Conservation (phyloP, 1,284 basidiomycete genomes). For the Volvariella surrecta region DNA sequence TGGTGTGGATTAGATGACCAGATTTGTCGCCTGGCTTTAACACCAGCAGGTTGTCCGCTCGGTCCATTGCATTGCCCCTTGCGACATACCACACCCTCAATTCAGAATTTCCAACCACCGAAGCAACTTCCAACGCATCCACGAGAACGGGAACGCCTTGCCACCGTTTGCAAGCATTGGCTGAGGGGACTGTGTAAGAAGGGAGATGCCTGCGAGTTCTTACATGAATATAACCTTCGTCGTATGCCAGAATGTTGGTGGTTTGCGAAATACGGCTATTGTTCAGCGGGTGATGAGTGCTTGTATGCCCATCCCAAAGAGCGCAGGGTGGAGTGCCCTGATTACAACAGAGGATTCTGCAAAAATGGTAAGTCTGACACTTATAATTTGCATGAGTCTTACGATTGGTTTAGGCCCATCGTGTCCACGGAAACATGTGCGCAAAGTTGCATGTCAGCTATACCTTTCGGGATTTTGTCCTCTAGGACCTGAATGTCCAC, state of each 20-base stretch:
- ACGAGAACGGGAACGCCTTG: constrained; percentile 77
- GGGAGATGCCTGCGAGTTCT: constrained; percentile 95
- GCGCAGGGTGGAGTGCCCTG: constrained; percentile 87
- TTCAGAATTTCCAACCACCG: constrained; percentile 82
- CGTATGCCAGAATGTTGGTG: constrained; percentile 99
- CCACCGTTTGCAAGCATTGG: constrained; percentile 99
- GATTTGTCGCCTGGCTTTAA: constrained; percentile 80
- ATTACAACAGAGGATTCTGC: constrained; percentile 95
- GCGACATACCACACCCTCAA: constrained; percentile 82
- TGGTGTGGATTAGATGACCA: constrained; percentile 61
- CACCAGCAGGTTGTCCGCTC: constrained; percentile 78
- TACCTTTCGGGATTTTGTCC: constrained; percentile 96
- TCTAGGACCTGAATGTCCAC: constrained; percentile 82
- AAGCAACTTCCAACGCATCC: constrained; percentile 76
- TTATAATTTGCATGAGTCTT: constrained; percentile 3
- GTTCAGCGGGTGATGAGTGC: constrained; percentile 97
- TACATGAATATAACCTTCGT: constrained; percentile 97
- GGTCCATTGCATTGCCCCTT: constrained; percentile 84
- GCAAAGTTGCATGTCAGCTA: constrained; percentile 83
- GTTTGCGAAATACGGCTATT: constrained; percentile 98
- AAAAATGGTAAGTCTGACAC: constrained; percentile 56
- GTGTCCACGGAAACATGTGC: constrained; percentile 91
- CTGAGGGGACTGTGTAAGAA: constrained; percentile 98
- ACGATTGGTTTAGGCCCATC: constrained; percentile 53
- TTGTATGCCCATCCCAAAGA: constrained; percentile 98